Base-by-base conservation (phyloP, 2,329 filamentous ascomycete genomes). In the Ophiostoma triangulosporum region DNA sequence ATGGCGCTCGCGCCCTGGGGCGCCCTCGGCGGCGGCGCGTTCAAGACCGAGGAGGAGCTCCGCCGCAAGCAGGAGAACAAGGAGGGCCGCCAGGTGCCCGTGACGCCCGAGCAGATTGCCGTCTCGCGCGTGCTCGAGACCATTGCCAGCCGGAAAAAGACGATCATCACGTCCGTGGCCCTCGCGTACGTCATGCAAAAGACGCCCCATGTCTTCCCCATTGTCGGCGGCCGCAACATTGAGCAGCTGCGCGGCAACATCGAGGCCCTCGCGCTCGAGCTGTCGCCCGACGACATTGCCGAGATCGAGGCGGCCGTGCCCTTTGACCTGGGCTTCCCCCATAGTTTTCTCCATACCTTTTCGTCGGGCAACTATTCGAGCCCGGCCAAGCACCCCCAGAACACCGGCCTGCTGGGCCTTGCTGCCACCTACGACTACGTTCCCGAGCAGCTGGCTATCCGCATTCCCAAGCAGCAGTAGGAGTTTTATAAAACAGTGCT, bases 121-220 rank as follows among this genome's bases (percentile, higher is more conserved):
- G 63, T 75, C 57, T 73, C 70, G 58, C 60, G 66, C 51, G 69
- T 66, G 12, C 65, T 76, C 32, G 71, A 75, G 72, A 72, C 65
- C 27, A 73, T 85, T 46, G 72, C 73, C 48, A 59, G 61, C 24
- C 67, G 68, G 56, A 72, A 72, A 59, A 64, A 65, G 57, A 71
- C 69, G 2, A 59, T 64, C 51, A 66, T 74, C 57, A 74, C 71
- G 15, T 72, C 70, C 57, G 64, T 76, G 54, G 84, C 85, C 8
- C 67, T 89, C 24, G 84, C 85, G 2, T 89, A 89, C 62, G 80
- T 88, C 14, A 76, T 86, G 73, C 75, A 80, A 58, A 88, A 88
- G 68, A 71, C 81, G 0, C 77, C 83, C 0, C 80, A 86, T 60
- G 81, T 88, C 12, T 87, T 86, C 62, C 86, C 86, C 1, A 80